These are phyloP conservation scores for Pythium brachiatum DNA, from an alignment of 352 stramenopile genomes.

Conservation along the genomic window DNA sequence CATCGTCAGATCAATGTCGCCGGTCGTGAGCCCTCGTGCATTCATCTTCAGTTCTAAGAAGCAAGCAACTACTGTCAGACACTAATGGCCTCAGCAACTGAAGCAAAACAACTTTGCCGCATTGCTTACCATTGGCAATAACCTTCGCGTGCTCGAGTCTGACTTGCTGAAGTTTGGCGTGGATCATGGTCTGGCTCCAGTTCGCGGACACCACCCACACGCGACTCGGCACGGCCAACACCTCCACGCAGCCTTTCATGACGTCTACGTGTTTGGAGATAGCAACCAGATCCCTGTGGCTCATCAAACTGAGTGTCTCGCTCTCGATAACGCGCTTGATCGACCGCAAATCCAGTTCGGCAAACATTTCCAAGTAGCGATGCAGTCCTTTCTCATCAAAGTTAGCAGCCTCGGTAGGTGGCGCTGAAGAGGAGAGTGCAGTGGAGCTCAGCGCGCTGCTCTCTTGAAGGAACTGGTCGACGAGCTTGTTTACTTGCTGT, in stretches of 20 bases:
- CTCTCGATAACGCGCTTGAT: conserved; percentile 40
- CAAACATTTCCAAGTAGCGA: conserved; percentile 44
- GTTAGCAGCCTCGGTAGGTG: neutral
- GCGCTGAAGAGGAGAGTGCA: neutral
- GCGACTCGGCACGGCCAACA: conserved; percentile 21
- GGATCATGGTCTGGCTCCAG: conserved; percentile 58
- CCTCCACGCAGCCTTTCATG: conserved; percentile 30
- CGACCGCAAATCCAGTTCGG: conserved; percentile 43
- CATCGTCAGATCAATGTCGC: conserved; percentile 45
- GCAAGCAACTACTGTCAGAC: neutral
- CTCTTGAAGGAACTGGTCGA: conserved; percentile 12
- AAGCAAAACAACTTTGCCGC: no score
- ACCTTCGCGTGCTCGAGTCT: conserved; percentile 19
- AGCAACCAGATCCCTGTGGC: conserved; percentile 9
- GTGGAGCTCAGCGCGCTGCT: neutral
- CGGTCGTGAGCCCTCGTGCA: conserved; percentile 39
- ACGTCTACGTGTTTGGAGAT: conserved; percentile 25
- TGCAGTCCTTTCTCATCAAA: conserved; percentile 40
- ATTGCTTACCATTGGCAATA: conserved; percentile 49
- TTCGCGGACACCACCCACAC: conserved; percentile 62
- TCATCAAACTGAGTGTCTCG: conserved; percentile 37
- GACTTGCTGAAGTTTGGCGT: conserved; percentile 21
- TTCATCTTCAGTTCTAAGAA: conserved; percentile 48
- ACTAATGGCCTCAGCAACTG: no score
- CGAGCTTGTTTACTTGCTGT: conserved; percentile 28